Evolutionary conservation across 331 rosid species (phyloP), one percentile per base, ranked within the genome.

Genomic region (Spiraea crenata): DNA sequence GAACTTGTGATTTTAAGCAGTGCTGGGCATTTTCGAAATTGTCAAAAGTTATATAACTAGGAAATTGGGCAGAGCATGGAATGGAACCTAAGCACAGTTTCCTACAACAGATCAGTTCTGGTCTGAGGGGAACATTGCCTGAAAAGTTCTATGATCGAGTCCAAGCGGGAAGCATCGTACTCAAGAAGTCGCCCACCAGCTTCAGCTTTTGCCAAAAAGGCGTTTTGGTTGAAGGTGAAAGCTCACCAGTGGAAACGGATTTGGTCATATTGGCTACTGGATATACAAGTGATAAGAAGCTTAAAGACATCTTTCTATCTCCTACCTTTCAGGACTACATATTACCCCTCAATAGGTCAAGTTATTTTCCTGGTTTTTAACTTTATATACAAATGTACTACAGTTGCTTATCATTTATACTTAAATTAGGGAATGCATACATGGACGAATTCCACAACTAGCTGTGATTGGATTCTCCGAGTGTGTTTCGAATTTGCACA

Each of bases 221-320:
- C 4, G 20, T 90, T 72, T 3, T 81, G 82, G 63, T 82, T 31
- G 80, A 80, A 5, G 95, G 85, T 9, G 89, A 86, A 35, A 66
- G 35, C 38, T 17, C 74, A 0, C 76, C 85, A 44, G 45, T 64
- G 9, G 40, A 76, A 62, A 73, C 82, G 0, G 92, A 90, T 57
- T 59, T 88, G 77, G 84, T 88, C 16, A 88, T 88, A 44, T 74
- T 88, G 76, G 92, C 92, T 5, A 88, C 95, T 1, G 92, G 96
- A 4, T 88, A 58, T 63, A 83, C 70, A 3, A 92, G 96, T 19
- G 95, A 90, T 39, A 35, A 71, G 71, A 90, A 90, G 76, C 90
- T 88, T 68, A 79, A 50, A 73, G 62, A 84, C 72, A 76, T 90
- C 5, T 86, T 88, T 65, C 54, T 63, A 45, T 84, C 92, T 38